Evolutionary conservation across 78 protist genomes (phyloP), one percentile per base, ranked within the genome.

Genomic region (Andalucia godoyi): DNA sequence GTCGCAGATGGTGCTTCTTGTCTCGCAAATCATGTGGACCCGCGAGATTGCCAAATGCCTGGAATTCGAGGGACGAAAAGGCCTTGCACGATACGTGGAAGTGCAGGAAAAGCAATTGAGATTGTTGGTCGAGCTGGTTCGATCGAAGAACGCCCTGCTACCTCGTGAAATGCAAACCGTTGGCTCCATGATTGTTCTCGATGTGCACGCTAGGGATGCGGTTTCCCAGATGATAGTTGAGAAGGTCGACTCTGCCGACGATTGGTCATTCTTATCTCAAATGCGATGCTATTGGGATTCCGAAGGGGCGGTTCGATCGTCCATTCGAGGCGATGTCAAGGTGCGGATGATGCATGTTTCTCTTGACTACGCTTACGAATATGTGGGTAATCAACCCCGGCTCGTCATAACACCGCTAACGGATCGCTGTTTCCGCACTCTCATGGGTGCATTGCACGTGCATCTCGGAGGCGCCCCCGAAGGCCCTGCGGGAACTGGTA

Each of bases 401-500:
- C 83, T 88, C 9, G 94, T 88, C 29, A 70, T 85, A 39, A 88
- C 94, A 13, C 82, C 81, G 21, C 81, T 87, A 38, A 87, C 92
- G 25, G 88, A 81, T 38, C 42, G 85, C 12, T 76, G 81, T 67
- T 74, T 64, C 61, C 72, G 79, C 46, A 88, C 94, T 5, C 74
- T 88, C 25, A 83, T 77, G 43, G 77, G 81, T 4, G 94, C 94
- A 9, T 15, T 79, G 47, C 86, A 79, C 62, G 30, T 80, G 5
- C 13, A 77, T 39, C 72, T 77, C n/a, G 93, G 93, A 12, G 93
- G 93, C 25, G 83, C 87, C 0, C 94, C 89, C 4, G 79, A 72
- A 30, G 94, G 94, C 1, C 94, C 94, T 0, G 94, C 94, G 0
- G 88, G 86, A 30, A 88, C 94, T 0, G 89, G 89, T 37, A 88